Evolutionary conservation across 768 basidiomycete species (phyloP), one percentile per base, ranked within the genome.

Genomic region (Tremella fuciformis): DNA sequence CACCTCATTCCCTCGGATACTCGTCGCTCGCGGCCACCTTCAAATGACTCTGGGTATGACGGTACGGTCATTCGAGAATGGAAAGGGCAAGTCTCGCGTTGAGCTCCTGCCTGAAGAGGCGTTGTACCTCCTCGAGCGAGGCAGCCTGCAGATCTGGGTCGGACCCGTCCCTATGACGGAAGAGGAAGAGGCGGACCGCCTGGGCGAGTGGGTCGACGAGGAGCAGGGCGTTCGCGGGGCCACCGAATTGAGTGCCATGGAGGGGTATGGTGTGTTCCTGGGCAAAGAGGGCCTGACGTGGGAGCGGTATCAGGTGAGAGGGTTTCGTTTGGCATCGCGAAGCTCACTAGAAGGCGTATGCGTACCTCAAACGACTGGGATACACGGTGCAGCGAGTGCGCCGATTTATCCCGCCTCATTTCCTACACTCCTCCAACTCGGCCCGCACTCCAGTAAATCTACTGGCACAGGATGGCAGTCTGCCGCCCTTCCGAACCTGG

Each of bases 81-180:
- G 44, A 53, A 53, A 67, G n/a, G 59, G 69, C 22, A 13, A 89
- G 86, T 74, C 69, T n/a, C 79, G 85, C 24, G 79, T 90, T 16
- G 91, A 97, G 70, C 81, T 99, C 0, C 81, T 99, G 1, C 96
- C 96, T 0, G 96, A 99, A 78, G 96, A 99, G 79, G 85, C 90
- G 0, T 81, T 99, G 16, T 98, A 97, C 79, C 83, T 98, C 29
- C 82, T 94, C 46, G 96, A 98, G 77, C 80, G 93, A 42, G 94
- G 96, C 0, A 82, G 87, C 1, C 78, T 97, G 62, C 88, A 84
- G 60, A 69, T 70, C 21, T 76, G 67, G 71, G 13, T 65, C 25
- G 61, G 57, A 18, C 21, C 55, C 21, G 50, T 56, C 19, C 41
- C 54, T 19, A 46, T 61, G 38, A 26, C 55, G 19, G 44, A 77